Conservation (phyloP, 805 yeast species). For the Spathaspora passalidarum region DNA sequence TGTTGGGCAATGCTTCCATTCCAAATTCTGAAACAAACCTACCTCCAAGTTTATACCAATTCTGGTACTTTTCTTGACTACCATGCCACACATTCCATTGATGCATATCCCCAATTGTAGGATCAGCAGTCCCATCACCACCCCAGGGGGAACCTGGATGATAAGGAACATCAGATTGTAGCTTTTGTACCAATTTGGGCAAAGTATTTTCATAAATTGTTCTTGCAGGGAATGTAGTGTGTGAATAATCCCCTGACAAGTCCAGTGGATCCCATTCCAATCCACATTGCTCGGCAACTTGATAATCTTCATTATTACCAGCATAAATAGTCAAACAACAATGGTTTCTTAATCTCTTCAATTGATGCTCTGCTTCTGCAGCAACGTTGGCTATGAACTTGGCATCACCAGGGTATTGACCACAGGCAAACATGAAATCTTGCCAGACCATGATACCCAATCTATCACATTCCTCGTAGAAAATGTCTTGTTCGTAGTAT, state of each 20-base stretch:
- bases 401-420: slow-evolving; percentile 46
- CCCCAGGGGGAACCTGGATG: slow-evolving; percentile 53
- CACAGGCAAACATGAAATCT: slow-evolving; percentile 59
- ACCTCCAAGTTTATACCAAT: slow-evolving; percentile 46
- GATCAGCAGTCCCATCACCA: slow-evolving; percentile 32
- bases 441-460: slow-evolving; percentile 51
- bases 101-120: slow-evolving; percentile 47
- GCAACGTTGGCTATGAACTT: slow-evolving; percentile 32
- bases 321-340: slow-evolving; percentile 38
- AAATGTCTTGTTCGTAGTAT: slow-evolving; percentile 37
- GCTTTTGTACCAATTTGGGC: slow-evolving; percentile 30
- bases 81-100: slow-evolving; percentile 63
- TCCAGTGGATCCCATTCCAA: slow-evolving; percentile 27
- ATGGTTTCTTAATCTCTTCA: slow-evolving; percentile 39
- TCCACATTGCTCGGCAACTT: slow-evolving; percentile 35
- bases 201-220: slow-evolving; percentile 37
- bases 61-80: slow-evolving; percentile 45
- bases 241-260: slow-evolving; percentile 22
- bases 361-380: slow-evolving; percentile 37
- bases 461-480: slow-evolving; percentile 44
- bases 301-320: slow-evolving; percentile 51
- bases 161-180: slow-evolving; percentile 28
- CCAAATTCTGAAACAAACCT: slow-evolving; percentile 55
- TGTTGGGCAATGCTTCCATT: slow-evolving; percentile 45
- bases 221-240: slow-evolving; percentile 43